These are phyloP conservation scores for Chalaropsis thielavioides DNA, from an alignment of 2,329 filamentous ascomycete species.

Conservation along the genomic window DNA sequence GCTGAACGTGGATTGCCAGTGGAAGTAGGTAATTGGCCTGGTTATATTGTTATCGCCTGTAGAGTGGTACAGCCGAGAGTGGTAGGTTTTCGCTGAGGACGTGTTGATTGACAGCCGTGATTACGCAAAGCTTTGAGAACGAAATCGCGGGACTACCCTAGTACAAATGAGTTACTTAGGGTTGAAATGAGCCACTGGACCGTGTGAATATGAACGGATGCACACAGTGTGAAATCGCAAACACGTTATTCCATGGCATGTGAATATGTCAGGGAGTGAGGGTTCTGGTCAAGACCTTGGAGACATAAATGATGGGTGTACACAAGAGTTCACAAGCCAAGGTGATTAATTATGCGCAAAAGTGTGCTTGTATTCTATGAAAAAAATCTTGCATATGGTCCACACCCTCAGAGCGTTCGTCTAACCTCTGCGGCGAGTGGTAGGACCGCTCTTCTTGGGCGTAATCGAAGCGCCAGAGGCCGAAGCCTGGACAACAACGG, in stretches of 20 bases:
- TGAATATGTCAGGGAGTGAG: not conserved
- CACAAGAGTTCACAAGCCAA: too few relatives aligned
- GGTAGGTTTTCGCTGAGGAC: too few relatives aligned
- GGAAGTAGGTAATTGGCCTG: too few relatives aligned
- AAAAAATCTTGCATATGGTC: not conserved
- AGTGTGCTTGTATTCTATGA: not conserved
- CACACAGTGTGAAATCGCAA: not conserved
- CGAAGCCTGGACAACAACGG: slow-evolving; percentile 19
- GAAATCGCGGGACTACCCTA: slow-evolving; percentile 1
- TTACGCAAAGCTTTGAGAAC: slow-evolving; percentile 5
- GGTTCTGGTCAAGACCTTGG: too few relatives aligned
- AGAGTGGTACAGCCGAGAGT: too few relatives aligned
- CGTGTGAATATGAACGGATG: not conserved
- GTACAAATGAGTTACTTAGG: not conserved
- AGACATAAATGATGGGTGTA: too few relatives aligned
- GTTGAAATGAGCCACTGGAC: not conserved
- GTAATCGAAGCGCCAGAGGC: slow-evolving; percentile 24
- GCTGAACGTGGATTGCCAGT: too few relatives aligned
- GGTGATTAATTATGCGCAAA: not conserved
- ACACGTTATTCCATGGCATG: not conserved
- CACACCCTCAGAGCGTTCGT: not conserved
- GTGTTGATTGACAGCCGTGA: not conserved
- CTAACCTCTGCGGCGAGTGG: slow-evolving; percentile 32
- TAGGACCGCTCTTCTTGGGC: slow-evolving; percentile 29
- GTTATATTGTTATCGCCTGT: too few relatives aligned